A percentile compares a stretch with the other conserved stretches of the same genome.
These are phyloP conservation scores for Ceratobasidium sp. DNA, from an alignment of 1,284 basidiomycete species.

Conservation along the genomic window DNA sequence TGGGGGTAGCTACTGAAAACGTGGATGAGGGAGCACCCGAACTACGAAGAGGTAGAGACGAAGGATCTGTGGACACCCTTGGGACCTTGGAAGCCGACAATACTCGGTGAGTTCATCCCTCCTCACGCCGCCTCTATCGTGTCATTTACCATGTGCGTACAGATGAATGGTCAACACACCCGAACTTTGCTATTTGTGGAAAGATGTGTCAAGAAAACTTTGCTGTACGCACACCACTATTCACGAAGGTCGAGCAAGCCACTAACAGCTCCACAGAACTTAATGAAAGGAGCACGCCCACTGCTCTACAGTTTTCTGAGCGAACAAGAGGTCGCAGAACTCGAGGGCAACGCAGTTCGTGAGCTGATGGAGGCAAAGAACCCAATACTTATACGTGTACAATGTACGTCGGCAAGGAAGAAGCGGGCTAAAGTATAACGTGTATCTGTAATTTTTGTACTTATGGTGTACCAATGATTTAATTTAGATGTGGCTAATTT, in stretches of 20 bases:
- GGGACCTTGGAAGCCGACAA: slow-evolving; percentile 1
- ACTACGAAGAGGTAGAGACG: slow-evolving; percentile 15
- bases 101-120: slow-evolving; percentile 6
- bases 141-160: neutral
- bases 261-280: neutral
- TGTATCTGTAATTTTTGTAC: too few species aligned
- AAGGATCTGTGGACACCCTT: slow-evolving; percentile 30
- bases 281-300: slow-evolving; percentile 17
- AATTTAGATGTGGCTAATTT: too few species aligned
- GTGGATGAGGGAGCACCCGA: slow-evolving; percentile 35
- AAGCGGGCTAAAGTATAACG: slow-evolving; percentile 15
- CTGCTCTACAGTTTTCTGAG: slow-evolving; percentile 26
- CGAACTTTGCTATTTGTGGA: slow-evolving; percentile 13
- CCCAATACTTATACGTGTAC: slow-evolving; percentile 33
- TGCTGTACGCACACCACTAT: slow-evolving; percentile 1
- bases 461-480: too few species aligned
- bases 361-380: slow-evolving; percentile 1
- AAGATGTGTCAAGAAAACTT: slow-evolving; percentile 21
- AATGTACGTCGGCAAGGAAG: slow-evolving; percentile 23
- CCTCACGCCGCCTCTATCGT: neutral
- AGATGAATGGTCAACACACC: slow-evolving; percentile 29
- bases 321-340: slow-evolving; percentile 27
- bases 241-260: too few species aligned
- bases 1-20: slow-evolving; percentile 37
- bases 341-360: slow-evolving; percentile 27